Conservation (phyloP, 2,329 filamentous ascomycete species). For the Colletotrichum sansevieriae region DNA sequence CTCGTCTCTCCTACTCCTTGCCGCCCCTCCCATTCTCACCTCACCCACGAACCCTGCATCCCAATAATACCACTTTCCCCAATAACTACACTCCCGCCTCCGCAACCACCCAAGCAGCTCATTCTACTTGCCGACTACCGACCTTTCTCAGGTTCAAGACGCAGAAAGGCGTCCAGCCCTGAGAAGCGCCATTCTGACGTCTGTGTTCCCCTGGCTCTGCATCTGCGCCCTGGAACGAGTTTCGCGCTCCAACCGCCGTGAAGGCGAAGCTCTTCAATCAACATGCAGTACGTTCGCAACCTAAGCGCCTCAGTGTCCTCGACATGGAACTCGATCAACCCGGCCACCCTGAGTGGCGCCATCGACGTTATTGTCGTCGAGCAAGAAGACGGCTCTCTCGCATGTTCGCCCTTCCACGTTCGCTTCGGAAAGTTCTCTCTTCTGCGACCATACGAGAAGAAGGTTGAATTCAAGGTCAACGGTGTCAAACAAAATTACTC, state of each 20-base stretch:
- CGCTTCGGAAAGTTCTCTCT: conserved; percentile 99
- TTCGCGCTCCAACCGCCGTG: conserved; percentile 17
- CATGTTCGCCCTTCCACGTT: conserved; percentile 97
- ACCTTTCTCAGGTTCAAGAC: conserved; percentile 9
- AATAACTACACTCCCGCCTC: conserved; percentile 27
- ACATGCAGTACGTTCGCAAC: conserved; percentile 98
- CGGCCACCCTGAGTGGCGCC: conserved; percentile 94
- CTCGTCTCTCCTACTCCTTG: conserved; percentile 11
- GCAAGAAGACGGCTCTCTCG: conserved; percentile 88
- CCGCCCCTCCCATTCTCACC: conserved; percentile 12
- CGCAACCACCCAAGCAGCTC: not conserved
- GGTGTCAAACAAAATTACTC: conserved; percentile 90
- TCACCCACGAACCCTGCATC: conserved; percentile 24
- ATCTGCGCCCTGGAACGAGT: conserved; percentile 1
- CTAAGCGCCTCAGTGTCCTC: conserved; percentile 96
- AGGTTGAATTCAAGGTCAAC: conserved; percentile 98
- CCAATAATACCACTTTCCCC: conserved; percentile 32
- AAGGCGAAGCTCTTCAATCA: conserved; percentile 41
- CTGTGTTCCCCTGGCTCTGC: not conserved
- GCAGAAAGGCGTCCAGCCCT: conserved; percentile 7
- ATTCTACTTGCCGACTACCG: conserved; percentile 2
- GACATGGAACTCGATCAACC: conserved; percentile 99
- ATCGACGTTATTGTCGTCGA: conserved; percentile 99
- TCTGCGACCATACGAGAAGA: conserved; percentile 95
- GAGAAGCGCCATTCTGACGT: conserved; percentile 2